Conservation (phyloP, 208 protist genomes). For the Acanthamoeba royreba region DNA sequence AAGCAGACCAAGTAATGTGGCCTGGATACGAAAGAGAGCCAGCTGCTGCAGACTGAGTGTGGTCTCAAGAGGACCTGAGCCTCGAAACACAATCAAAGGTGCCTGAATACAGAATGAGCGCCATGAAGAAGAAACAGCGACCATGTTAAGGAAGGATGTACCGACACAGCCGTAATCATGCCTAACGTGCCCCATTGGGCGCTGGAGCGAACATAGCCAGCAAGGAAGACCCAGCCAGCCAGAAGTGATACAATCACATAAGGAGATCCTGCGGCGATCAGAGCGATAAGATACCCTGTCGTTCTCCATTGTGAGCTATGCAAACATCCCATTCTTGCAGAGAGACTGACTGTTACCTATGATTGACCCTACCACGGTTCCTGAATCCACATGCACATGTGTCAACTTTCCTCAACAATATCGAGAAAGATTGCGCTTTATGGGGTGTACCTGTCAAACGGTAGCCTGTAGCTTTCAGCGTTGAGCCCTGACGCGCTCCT, state of each 20-base stretch:
- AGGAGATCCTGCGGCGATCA: neutral
- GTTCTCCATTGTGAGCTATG: neutral
- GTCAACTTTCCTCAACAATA: no score
- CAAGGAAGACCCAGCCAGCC: neutral
- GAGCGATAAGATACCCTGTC: neutral
- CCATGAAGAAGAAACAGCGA: neutral
- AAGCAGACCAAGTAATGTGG: neutral
- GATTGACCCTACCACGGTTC: neutral
- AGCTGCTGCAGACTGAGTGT: conserved; percentile 28
- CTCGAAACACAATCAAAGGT: conserved; percentile 4
- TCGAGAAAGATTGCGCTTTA: no score
- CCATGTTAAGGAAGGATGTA: neutral
- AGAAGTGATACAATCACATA: neutral
- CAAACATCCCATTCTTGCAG: neutral
- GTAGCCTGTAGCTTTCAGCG: neutral
- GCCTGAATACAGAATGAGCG: neutral
- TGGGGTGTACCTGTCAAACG: neutral
- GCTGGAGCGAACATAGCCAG: neutral
- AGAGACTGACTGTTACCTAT: neutral
- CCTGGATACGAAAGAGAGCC: conserved; percentile 23
- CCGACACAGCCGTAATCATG: neutral
- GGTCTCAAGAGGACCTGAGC: neutral
- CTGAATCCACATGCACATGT: neutral
- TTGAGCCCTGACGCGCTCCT: neutral
- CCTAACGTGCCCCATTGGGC: neutral